Percentiles rank a stretch among this genome's conserved stretches.
phyloP scores from a whole-genome alignment of 768 basidiomycete species.

The Serendipita sp. region DNA sequence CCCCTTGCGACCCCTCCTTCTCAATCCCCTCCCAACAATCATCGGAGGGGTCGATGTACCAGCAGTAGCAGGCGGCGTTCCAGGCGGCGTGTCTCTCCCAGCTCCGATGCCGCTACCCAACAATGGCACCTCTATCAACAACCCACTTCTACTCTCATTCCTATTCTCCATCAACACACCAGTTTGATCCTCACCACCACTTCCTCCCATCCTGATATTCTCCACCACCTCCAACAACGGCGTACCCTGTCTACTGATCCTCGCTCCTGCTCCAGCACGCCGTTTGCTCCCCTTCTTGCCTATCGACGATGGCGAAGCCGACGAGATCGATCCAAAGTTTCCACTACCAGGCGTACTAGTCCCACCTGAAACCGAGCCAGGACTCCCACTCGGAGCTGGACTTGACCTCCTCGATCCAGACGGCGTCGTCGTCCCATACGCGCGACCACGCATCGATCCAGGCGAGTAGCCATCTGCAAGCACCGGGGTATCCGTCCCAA shows the following conservation, averaged over 20 bases:
- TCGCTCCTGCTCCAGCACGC: not conserved
- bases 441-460: constrained; percentile 11
- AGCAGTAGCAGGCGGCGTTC: too few species aligned
- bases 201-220: not conserved
- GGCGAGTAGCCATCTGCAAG: not conserved
- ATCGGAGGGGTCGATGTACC: too few species aligned
- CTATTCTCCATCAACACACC: not conserved
- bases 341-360: not conserved
- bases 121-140: too few species aligned
- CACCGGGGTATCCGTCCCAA: not conserved
- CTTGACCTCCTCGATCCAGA: constrained; percentile 16
- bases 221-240: not conserved
- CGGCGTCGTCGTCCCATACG: constrained; percentile 14
- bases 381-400: constrained; percentile 13
- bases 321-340: too few species aligned
- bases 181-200: not conserved
- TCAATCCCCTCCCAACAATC: too few species aligned
- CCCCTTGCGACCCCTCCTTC: too few species aligned
- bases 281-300: not conserved
- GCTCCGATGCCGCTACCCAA: too few species aligned
- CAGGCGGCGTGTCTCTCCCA: too few species aligned
- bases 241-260: constrained; percentile 2
- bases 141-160: not conserved
- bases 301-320: not conserved
- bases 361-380: not conserved